Base-by-base conservation (phyloP, 352 stramenopile species). In the Pseudoperonospora humuli region DNA sequence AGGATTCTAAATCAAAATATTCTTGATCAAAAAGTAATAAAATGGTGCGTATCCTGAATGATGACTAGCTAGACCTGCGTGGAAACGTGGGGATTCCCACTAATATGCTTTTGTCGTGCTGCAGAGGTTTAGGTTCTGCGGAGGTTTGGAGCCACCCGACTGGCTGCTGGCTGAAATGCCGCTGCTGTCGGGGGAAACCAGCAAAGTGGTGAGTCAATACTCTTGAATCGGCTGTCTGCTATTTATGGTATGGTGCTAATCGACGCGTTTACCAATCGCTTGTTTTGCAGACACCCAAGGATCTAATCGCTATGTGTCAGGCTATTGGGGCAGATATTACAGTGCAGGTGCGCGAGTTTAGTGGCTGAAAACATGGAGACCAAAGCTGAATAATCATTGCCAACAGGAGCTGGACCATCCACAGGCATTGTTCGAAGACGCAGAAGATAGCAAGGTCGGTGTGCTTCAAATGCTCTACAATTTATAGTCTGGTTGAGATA, bases 131-230 rank as follows among this genome's bases (percentile, higher is more conserved):
- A 61, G 72, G 14, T 82, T 81, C 59, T 82, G 72, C 19, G 72
- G 72, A 35, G 70, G 68, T 5, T 40, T 84, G 39, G 72, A 84
- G 53, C 72, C 72, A 34, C 72, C 72, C 0, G 72, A 84, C 54
- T 84, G 72, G 72, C 18, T 84, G 39, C 54, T 82, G 26, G 67
- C 61, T 1, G 64, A 79, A 45, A 33, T 80, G 34, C 52, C 64
- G 29, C 33, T 75, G 39, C 44, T 84, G 28, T 60, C 56, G 8
- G 58, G 45, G 27, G 46, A 50, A 18, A 32, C 53, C 1, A 50
- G 17, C 13, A 58, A 43, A 40, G 20, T 60, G 49, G 58, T 64
- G 41, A 18, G 55, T 41, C 11, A 28, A 14, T 9, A 14, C 18
- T 19, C n/a, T 32, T 26, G 8, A 10, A 28, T 14, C 32, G 7